Percentiles rank a stretch among this genome's conserved stretches.
These are phyloP conservation scores for Aureobasidium sp. DNA, from an alignment of 2,329 filamentous ascomycete genomes.

Conservation along the genomic window DNA sequence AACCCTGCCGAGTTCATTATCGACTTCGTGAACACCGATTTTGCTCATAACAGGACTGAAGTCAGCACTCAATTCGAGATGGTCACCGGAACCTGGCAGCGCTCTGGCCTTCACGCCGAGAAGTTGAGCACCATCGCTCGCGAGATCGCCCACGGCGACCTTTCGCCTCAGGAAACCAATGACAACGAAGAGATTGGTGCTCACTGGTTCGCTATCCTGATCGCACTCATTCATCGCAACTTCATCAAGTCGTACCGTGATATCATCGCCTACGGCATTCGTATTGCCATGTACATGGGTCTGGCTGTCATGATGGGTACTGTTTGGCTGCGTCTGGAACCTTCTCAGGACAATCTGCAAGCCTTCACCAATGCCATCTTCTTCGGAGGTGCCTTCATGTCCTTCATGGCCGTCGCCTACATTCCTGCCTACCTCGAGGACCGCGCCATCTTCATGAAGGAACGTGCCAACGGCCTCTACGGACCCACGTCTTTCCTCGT, in stretches of 20 bases:
- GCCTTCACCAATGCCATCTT: conserved; percentile 74
- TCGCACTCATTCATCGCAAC: conserved; percentile 66
- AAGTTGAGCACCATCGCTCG: conserved; percentile 29
- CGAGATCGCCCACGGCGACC: conserved; percentile 26
- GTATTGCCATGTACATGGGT: conserved; percentile 73
- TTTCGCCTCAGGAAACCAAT: conserved; percentile 3
- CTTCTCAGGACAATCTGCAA: conserved; percentile 66
- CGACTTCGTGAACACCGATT: conserved; percentile 72
- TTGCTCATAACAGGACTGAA: conserved; percentile 46
- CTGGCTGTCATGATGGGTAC: conserved; percentile 84
- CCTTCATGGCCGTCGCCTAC: conserved; percentile 62
- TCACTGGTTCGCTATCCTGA: conserved; percentile 43
- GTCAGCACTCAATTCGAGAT: conserved; percentile 44
- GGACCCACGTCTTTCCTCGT: conserved; percentile 65
- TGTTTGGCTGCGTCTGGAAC: conserved; percentile 67
- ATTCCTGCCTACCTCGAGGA: conserved; percentile 80
- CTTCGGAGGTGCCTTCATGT: conserved; percentile 47
- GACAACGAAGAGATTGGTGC: conserved; percentile 28
- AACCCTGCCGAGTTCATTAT: conserved; percentile 78
- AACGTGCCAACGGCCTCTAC: conserved; percentile 75
- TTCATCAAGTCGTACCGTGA: conserved; percentile 82
- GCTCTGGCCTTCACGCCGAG: conserved; percentile 9
- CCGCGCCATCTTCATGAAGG: conserved; percentile 63
- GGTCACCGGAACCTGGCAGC: conserved; percentile 50
- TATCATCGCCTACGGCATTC: conserved; percentile 74